Base-by-base conservation (phyloP, 2,329 filamentous ascomycete genomes). In the Epichloe bromicola region DNA sequence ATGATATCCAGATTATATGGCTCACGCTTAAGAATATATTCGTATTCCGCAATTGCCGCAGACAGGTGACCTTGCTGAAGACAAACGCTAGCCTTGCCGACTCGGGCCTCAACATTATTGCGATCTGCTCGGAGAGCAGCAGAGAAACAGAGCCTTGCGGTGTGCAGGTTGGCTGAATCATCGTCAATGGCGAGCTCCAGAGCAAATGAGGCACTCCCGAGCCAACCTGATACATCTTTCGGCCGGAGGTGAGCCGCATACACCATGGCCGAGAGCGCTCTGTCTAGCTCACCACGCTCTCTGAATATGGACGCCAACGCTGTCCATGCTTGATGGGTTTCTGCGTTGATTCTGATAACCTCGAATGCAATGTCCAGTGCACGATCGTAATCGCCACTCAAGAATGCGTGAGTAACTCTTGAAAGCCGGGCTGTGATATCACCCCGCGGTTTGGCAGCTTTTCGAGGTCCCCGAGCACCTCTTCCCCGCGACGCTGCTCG, bases 361-460 rank as follows among this genome's bases (percentile, higher is more conserved):
- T 85, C 80, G 40, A 75, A 73, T 8, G 80, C 75, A 20, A 78
- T 69, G 15, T 75, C 73, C 37, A 80, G 68, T 5, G 85, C 82
- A 40, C 74, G 70, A 5, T 78, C 73, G 55, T 83, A 81, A 19
- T 83, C 73, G 26, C 75, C 72, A 10, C 75, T 71, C 53, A 88
- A 72, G 60, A 83, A 89, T 4, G 81, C 79, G 53, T 82, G 74
- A 53, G 82, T 86, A 3, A 86, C 86, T 60, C 78, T 73, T 45
- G 77, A 75, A 46, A 89, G 73, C 41, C 83, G 72, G 40, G 78
- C 72, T 59, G 83, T 87, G 63, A 89, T 86, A 57, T 88, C 82
- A 40, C 76, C 80, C 43, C 82, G 79, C 15, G 82, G 83, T 61
- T 86, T 83, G 8, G 79, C 81, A 23, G 80, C 76, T 61, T 82